A percentile compares a stretch with the other conserved stretches of the same genome.
Evolutionary conservation across 2,329 filamentous ascomycete genomes (phyloP).

Genomic region (Arthrinium phaeospermum): DNA sequence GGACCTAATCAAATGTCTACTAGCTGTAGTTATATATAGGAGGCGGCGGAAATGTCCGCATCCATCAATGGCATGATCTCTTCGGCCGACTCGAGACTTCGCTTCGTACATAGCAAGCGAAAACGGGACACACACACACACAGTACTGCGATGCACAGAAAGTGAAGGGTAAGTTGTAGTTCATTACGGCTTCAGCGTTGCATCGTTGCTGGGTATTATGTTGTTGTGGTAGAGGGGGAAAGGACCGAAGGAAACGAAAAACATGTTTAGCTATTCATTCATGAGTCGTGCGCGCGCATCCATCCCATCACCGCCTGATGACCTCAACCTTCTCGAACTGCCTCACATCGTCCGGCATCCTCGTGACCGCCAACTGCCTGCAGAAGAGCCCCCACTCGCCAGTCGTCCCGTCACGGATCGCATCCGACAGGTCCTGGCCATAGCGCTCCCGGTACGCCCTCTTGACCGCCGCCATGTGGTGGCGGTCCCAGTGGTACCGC

Average conservation of each 20-base stretch:
- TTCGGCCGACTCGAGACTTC: not conserved
- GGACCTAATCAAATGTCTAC: not conserved
- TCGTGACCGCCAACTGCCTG: constrained; percentile 68
- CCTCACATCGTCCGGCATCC: constrained; percentile 65
- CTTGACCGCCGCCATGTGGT: constrained; percentile 82
- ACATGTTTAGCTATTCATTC: not conserved
- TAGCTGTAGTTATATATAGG: not conserved
- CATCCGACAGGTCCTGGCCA: constrained; percentile 73
- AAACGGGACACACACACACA: not conserved
- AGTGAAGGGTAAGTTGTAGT: not conserved
- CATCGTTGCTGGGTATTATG: not conserved
- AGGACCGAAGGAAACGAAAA: not conserved
- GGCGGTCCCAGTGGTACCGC: constrained; percentile 88
- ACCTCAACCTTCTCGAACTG: constrained; percentile 50
- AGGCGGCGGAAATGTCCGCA: not conserved
- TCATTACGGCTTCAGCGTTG: not conserved
- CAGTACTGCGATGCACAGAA: not conserved
- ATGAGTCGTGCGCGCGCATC: not conserved
- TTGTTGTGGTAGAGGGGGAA: not conserved
- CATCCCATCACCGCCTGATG: constrained; percentile 20
- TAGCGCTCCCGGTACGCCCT: constrained; percentile 81
- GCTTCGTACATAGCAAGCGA: not conserved
- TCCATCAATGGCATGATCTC: not conserved
- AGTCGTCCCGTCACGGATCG: constrained; percentile 77
- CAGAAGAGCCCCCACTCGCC: constrained; percentile 82